A percentile compares a stretch with the other conserved stretches of the same genome.
phyloP scores from a whole-genome alignment of 192 early-diverging fungal genomes.

The Coemansia sp. region DNA sequence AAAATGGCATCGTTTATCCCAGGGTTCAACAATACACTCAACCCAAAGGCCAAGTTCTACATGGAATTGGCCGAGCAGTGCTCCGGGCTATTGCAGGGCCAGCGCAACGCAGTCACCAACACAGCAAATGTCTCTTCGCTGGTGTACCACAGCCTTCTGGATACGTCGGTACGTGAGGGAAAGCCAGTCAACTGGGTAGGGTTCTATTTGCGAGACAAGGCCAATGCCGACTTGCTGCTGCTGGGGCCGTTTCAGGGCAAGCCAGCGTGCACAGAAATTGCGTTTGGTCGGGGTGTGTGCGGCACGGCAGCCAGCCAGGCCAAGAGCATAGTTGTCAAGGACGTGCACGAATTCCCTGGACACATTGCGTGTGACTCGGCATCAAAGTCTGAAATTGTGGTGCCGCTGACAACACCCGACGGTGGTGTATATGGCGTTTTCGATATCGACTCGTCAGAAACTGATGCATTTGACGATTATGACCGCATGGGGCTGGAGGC shows the following conservation, averaged over 20 bases:
- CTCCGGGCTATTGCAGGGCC: constrained; percentile 65
- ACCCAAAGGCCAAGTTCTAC: constrained; percentile 74
- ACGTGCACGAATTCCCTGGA: constrained; percentile 80
- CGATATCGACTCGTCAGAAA: constrained; percentile 67
- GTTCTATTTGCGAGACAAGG: constrained; percentile 71
- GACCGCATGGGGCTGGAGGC: constrained; percentile 67
- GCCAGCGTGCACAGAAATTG: constrained; percentile 84
- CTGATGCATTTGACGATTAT: constrained; percentile 66
- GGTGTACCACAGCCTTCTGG: constrained; percentile 73
- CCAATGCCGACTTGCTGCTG: constrained; percentile 47
- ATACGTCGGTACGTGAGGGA: constrained; percentile 58
- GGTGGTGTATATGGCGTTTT: constrained; percentile 63
- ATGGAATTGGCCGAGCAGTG: constrained; percentile 59
- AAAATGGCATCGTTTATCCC: constrained; percentile 44
- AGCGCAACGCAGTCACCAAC: constrained; percentile 72
- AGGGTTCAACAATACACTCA: constrained; percentile 36
- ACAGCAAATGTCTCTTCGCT: constrained; percentile 79
- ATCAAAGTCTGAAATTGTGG: constrained; percentile 81
- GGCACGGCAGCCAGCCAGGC: constrained; percentile 70
- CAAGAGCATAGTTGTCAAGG: constrained; percentile 62
- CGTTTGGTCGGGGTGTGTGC: constrained; percentile 84
- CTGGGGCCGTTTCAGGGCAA: constrained; percentile 93
- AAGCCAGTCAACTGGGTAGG: constrained; percentile 79
- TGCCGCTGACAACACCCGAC: constrained; percentile 63
- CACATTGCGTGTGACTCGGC: constrained; percentile 93